Evolutionary conservation across 169 alveolate species (phyloP).

Genomic region (Plasmodium coatneyi): DNA sequence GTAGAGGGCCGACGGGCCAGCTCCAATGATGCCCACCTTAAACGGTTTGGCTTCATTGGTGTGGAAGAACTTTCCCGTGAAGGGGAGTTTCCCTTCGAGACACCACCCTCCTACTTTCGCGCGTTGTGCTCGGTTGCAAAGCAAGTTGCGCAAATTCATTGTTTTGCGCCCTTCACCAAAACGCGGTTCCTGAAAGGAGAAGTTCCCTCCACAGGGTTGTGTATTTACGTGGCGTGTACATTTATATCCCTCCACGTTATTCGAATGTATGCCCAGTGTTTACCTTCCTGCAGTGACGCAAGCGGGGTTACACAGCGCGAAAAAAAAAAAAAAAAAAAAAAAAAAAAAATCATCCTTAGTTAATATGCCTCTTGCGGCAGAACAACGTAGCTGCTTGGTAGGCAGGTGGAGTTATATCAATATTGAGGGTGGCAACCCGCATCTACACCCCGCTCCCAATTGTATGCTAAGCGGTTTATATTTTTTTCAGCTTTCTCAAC

Average conservation of each 20-base stretch:
- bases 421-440: background rate
- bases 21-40: constrained; percentile 86
- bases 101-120: background rate
- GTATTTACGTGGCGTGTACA: background rate
- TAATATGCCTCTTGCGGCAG: background rate
- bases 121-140: background rate
- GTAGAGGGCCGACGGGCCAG: constrained; percentile 92
- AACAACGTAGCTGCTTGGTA: background rate
- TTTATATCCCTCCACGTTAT: background rate
- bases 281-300: background rate
- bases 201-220: background rate
- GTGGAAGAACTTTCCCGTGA: constrained; percentile 13
- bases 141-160: background rate
- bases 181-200: background rate
- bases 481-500: background rate
- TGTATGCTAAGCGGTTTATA: background rate
- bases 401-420: background rate
- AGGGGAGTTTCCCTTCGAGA: background rate
- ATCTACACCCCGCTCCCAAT: background rate
- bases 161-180: background rate
- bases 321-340: background rate
- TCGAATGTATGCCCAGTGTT: background rate
- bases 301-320: background rate
- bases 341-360: background rate
- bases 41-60: constrained; percentile 45